phyloP scores from a whole-genome alignment of 768 basidiomycete species.

The Trametes cubensis region DNA sequence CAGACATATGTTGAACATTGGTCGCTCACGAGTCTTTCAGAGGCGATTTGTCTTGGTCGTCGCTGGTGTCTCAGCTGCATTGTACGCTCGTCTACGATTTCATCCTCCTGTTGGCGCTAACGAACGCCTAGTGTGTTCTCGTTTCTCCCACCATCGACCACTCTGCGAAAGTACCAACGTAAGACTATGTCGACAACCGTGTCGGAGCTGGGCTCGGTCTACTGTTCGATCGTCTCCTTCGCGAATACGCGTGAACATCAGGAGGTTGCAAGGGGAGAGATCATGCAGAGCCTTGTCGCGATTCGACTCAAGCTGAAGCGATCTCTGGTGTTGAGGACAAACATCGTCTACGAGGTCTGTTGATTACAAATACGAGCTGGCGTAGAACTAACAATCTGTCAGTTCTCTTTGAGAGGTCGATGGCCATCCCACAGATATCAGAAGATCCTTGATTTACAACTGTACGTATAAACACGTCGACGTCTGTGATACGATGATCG shows the following conservation, averaged over 20 bases:
- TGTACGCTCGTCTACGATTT: conserved; percentile 49
- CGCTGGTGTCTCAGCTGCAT: conserved; percentile 75
- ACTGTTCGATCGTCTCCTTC: conserved; percentile 77
- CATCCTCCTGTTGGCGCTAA: conserved; percentile 20
- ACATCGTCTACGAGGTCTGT: conserved; percentile 68
- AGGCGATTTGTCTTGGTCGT: conserved; percentile 70
- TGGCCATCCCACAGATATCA: conserved; percentile 86
- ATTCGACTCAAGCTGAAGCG: conserved; percentile 74
- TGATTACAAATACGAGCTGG: neutral
- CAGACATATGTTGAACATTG: neutral
- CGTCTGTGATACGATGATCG: neutral
- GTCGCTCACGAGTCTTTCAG: conserved; percentile 36
- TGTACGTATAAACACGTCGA: conserved; percentile 44
- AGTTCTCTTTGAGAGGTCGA: conserved; percentile 76
- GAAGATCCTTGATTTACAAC: conserved; percentile 64
- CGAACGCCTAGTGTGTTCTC: conserved; percentile 56
- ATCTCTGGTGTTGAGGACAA: conserved; percentile 55
- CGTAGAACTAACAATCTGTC: conserved; percentile 2
- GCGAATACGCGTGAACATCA: conserved; percentile 54
- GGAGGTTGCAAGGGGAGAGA: conserved; percentile 53
- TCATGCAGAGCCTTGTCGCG: conserved; percentile 69
- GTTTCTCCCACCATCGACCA: conserved; percentile 73
- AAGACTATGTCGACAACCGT: conserved; percentile 68
- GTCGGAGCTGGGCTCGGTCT: conserved; percentile 66
- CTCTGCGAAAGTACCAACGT: conserved; percentile 75